phyloP scores from a whole-genome alignment of 1,284 basidiomycete genomes.

The Pseudozyma flocculosa region DNA sequence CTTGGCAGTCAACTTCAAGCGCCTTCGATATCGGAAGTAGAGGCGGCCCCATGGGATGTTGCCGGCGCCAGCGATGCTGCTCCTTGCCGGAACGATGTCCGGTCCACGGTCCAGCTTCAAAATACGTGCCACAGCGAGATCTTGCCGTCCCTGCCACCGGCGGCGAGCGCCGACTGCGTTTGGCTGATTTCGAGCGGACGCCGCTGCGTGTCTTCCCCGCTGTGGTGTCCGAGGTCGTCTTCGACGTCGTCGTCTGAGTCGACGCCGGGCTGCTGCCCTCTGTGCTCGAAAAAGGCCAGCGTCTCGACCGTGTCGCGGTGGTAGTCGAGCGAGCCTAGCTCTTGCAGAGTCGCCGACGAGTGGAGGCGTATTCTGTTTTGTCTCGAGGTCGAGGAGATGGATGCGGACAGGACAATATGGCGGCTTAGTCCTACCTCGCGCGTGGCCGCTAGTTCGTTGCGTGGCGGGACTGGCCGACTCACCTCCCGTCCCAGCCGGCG shows the following conservation, averaged over 20 bases:
- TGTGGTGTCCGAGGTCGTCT: conserved; percentile 1
- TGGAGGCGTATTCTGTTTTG: conserved; percentile 13
- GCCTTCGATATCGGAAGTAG: conserved; percentile 53
- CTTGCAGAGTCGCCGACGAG: neutral
- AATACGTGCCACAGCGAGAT: conserved; percentile 26
- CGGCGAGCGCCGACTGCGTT: conserved; percentile 9
- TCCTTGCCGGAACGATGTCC: neutral
- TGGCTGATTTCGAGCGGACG: neutral
- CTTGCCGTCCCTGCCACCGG: conserved; percentile 31
- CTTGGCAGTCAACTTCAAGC: conserved; percentile 51
- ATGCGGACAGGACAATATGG: too few relatives aligned
- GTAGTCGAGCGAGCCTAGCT: conserved; percentile 13
- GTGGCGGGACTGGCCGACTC: too few relatives aligned
- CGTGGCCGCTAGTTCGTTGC: too few relatives aligned
- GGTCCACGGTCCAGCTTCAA: conserved; percentile 3
- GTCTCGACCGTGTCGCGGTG: conserved; percentile 30
- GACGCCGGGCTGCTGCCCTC: too few relatives aligned
- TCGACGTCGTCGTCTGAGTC: too few relatives aligned
- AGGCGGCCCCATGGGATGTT: too few relatives aligned
- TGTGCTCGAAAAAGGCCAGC: conserved; percentile 6
- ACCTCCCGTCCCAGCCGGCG: conserved; percentile 32
- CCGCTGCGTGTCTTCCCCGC: neutral
- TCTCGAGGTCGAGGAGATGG: too few relatives aligned
- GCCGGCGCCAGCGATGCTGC: too few relatives aligned
- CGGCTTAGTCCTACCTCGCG: too few relatives aligned